A percentile compares a stretch with the other conserved stretches of the same genome.
Conservation (phyloP, 2,329 filamentous ascomycete species). For the Tolypocladium album region DNA sequence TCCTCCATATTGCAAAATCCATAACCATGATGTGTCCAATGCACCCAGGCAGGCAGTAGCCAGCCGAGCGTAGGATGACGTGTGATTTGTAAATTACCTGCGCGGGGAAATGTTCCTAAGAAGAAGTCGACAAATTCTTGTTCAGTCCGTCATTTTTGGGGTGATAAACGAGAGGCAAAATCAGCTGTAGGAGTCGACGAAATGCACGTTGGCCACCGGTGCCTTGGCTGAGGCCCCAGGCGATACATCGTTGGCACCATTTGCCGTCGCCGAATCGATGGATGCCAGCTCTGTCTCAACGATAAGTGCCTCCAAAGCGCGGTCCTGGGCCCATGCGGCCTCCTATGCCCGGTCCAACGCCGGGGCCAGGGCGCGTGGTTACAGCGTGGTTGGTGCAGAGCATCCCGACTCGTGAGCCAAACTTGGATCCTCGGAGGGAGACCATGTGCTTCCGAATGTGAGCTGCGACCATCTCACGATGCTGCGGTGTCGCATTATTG, state of each 20-base stretch:
- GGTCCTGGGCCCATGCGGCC: constrained; percentile 46
- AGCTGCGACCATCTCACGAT: constrained; percentile 83
- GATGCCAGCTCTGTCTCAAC: constrained; percentile 21
- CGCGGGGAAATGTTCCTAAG: constrained; percentile 38
- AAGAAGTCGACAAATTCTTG: constrained; percentile 34
- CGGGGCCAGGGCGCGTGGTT: constrained; percentile 79
- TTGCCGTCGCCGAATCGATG: neutral
- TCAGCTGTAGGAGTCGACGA: constrained; percentile 15
- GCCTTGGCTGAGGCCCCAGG: neutral
- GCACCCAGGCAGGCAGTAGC: constrained; percentile 37
- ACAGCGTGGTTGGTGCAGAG: constrained; percentile 93
- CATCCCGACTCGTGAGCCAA: constrained; percentile 96
- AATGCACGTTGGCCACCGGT: constrained; percentile 1
- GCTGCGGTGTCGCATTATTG: constrained; percentile 75
- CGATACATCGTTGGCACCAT: neutral
- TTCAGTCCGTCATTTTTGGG: constrained; percentile 24
- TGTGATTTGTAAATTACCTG: constrained; percentile 43
- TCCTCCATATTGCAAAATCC: constrained; percentile 43
- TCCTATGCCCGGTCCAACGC: constrained; percentile 55
- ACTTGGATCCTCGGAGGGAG: constrained; percentile 94
- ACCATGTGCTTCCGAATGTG: constrained; percentile 99
- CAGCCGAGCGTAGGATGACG: constrained; percentile 45
- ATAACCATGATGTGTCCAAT: constrained; percentile 54
- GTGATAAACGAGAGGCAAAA: constrained; percentile 18
- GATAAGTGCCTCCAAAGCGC: constrained; percentile 48